Evolutionary conservation across 441 rosid genomes (phyloP).

Genomic region (Adansonia madagascariensis): DNA sequence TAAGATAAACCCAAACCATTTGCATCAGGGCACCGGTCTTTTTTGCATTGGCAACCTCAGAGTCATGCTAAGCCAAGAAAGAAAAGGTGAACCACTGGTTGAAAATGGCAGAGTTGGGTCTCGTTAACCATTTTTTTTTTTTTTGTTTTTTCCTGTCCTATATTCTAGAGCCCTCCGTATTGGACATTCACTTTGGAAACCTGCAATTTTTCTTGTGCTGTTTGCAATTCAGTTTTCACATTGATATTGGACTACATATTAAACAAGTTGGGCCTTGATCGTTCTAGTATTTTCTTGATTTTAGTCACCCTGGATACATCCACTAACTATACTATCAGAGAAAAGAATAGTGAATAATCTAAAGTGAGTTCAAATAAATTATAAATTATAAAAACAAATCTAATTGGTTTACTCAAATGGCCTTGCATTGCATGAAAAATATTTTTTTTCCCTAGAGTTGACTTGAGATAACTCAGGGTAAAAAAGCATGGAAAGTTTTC

Average conservation of each 20-base stretch:
- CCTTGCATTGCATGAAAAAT: not conserved
- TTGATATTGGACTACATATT: not conserved
- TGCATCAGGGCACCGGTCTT: too few species aligned
- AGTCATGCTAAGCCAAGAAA: not conserved
- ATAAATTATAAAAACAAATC: too few species aligned
- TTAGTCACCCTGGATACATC: not conserved
- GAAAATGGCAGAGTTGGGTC: not conserved
- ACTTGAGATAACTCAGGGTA: too few species aligned
- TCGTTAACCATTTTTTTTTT: not conserved
- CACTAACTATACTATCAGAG: too few species aligned
- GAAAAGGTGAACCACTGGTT: not conserved
- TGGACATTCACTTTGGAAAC: not conserved
- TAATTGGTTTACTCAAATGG: too few species aligned
- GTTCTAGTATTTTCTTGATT: not conserved
- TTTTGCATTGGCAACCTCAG: not conserved
- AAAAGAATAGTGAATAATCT: too few species aligned
- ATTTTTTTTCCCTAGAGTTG: too few species aligned
- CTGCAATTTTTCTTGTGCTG: not conserved
- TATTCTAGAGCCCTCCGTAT: not conserved
- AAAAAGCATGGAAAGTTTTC: too few species aligned
- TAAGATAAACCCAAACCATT: not conserved
- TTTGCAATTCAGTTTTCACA: not conserved
- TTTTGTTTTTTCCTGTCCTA: not conserved
- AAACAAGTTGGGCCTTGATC: constrained; percentile 6
- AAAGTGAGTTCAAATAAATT: too few species aligned